phyloP scores from a whole-genome alignment of 148 eudicot species.

The Fagopyrum homotropicum region DNA sequence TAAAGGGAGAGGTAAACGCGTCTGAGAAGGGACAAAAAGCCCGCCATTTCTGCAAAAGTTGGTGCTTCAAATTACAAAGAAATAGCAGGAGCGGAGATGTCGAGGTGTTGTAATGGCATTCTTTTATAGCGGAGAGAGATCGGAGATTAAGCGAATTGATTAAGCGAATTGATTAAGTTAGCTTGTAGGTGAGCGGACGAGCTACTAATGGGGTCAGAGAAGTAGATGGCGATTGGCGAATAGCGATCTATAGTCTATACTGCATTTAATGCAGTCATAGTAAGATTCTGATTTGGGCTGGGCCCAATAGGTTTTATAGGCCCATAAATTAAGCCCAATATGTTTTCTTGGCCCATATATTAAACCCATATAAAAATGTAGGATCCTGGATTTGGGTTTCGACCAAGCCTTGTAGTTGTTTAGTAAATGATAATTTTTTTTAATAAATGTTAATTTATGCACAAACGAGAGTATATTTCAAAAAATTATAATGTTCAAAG shows the following conservation, averaged over 20 bases:
- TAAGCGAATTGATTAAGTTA: neutral
- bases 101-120: neutral
- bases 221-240: neutral
- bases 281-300: neutral
- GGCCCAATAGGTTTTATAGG: neutral
- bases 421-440: too few species aligned
- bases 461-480: too few species aligned
- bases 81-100: neutral
- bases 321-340: neutral
- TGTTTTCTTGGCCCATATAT: too few species aligned
- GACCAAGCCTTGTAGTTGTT: too few species aligned
- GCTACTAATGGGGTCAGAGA: slow-evolving; percentile 1
- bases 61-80: neutral
- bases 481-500: too few species aligned
- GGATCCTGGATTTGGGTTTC: neutral
- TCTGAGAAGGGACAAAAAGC: slow-evolving; percentile 35
- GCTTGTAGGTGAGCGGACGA: neutral
- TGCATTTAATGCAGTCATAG: too few species aligned
- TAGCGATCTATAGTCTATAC: neutral
- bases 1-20: slow-evolving; percentile 62
- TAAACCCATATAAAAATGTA: neutral
- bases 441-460: too few species aligned
- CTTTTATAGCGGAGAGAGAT: neutral
- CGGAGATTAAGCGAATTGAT: neutral
- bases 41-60: slow-evolving; percentile 39